Conservation (phyloP, 768 basidiomycete genomes). For the Mycena olivaceomarginata region DNA sequence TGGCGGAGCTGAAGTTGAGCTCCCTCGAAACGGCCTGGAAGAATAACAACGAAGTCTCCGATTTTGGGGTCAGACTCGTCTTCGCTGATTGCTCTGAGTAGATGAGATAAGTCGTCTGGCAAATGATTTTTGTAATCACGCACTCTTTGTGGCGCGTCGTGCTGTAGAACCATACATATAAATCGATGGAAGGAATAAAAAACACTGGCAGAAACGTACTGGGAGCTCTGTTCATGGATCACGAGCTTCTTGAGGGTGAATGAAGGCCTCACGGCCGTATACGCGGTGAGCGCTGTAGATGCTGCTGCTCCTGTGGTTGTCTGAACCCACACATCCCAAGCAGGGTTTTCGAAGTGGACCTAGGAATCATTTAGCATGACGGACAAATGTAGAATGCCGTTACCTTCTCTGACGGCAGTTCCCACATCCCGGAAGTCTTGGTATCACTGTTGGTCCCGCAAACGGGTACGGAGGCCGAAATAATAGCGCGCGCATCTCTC, state of each 20-base stretch:
- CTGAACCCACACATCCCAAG: slow-evolving; percentile 41
- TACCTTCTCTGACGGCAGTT: slow-evolving; percentile 39
- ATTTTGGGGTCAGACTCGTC: slow-evolving; percentile 37
- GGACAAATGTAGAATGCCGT: not conserved
- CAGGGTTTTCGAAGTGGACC: slow-evolving; percentile 42
- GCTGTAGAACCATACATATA: not conserved
- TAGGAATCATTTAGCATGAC: slow-evolving; percentile 9
- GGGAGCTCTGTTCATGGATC: slow-evolving; percentile 26
- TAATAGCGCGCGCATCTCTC: slow-evolving; percentile 57
- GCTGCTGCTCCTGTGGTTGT: slow-evolving; percentile 29
- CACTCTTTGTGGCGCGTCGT: slow-evolving; percentile 34
- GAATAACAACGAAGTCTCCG: slow-evolving; percentile 39
- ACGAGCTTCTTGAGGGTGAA: slow-evolving; percentile 33
- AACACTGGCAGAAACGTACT: slow-evolving; percentile 12
- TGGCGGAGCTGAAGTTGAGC: slow-evolving; percentile 40
- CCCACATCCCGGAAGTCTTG: slow-evolving; percentile 32
- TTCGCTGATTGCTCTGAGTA: slow-evolving; percentile 26
- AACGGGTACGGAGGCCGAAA: slow-evolving; percentile 42
- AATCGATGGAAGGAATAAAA: no score
- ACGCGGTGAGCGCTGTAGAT: slow-evolving; percentile 31
- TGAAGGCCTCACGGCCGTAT: not conserved
- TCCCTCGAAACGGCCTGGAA: slow-evolving; percentile 39
- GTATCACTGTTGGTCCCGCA: not conserved
- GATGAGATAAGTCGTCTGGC: not conserved
- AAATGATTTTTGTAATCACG: not conserved